Evolutionary conservation across 2,329 filamentous ascomycete genomes (phyloP).

Genomic region (Fusarium newnesense): DNA sequence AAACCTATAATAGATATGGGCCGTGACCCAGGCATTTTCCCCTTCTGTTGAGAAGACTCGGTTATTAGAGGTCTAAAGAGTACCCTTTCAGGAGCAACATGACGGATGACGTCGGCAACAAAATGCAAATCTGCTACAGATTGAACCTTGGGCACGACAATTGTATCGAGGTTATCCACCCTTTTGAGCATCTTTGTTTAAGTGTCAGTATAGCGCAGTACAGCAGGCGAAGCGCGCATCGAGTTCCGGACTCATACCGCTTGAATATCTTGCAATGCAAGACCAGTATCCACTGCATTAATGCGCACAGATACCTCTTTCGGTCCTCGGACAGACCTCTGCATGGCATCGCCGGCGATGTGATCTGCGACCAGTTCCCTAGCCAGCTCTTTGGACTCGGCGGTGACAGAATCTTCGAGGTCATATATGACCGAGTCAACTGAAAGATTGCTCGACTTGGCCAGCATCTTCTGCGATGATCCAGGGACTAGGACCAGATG

Average conservation of each 20-base stretch:
- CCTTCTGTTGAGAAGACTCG: not conserved
- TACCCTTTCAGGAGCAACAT: not conserved
- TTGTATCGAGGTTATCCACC: not conserved
- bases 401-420: constrained; percentile 10
- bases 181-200: not conserved
- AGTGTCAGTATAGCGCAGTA: not conserved
- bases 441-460: not conserved
- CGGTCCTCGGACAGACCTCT: not conserved
- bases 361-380: not conserved
- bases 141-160: not conserved
- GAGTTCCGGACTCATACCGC: not conserved
- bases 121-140: not conserved
- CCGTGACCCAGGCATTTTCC: fast-evolving
- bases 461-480: constrained; percentile 14
- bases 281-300: not conserved
- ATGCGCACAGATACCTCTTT: not conserved
- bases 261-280: not conserved
- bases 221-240: too few species aligned
- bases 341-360: not conserved
- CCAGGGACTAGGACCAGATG: not conserved
- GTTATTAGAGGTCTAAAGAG: not conserved
- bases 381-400: not conserved
- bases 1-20: not conserved
- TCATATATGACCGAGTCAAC: constrained; percentile 16
- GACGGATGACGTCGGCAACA: not conserved